Conservation (phyloP, 2,329 filamentous ascomycete species). For the Alternaria metachromatica region DNA sequence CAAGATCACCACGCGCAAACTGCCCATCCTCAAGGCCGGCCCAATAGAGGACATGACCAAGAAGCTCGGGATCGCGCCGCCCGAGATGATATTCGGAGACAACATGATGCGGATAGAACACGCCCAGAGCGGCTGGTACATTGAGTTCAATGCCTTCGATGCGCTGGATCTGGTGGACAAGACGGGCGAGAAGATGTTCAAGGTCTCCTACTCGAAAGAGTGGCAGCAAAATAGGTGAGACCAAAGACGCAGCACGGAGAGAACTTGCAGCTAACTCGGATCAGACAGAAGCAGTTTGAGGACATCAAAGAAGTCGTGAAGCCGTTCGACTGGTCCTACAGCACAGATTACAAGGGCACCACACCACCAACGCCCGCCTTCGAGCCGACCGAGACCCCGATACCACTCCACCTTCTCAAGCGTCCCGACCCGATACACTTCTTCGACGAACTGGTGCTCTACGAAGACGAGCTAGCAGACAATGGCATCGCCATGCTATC, state of each 20-base stretch:
- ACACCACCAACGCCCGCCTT: conserved; percentile 53
- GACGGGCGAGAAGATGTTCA: conserved; percentile 87
- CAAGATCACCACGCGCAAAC: conserved; percentile 81
- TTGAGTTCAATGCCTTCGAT: conserved; percentile 84
- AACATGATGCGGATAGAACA: conserved; percentile 82
- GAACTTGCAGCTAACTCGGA: conserved; percentile 11
- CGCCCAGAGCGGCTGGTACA: conserved; percentile 73
- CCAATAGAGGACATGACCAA: conserved; percentile 86
- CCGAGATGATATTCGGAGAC: conserved; percentile 99
- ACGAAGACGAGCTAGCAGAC: conserved; percentile 97
- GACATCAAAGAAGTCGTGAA: conserved; percentile 93
- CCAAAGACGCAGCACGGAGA: neutral
- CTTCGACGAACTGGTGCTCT: conserved; percentile 94
- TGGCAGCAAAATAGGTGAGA: conserved; percentile 74
- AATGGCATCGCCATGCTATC: conserved; percentile 92
- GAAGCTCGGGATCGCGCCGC: conserved; percentile 82
- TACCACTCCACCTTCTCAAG: conserved; percentile 86
- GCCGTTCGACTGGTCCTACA: conserved; percentile 98
- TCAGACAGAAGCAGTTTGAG: conserved; percentile 77
- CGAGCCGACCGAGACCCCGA: conserved; percentile 59
- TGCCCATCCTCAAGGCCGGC: conserved; percentile 90
- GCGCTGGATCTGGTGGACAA: conserved; percentile 93
- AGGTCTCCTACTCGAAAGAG: conserved; percentile 88
- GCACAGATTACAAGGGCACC: conserved; percentile 82
- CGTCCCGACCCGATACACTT: conserved; percentile 93